A percentile compares a stretch with the other conserved stretches of the same genome.
Evolutionary conservation across 2,329 filamentous ascomycete species (phyloP).

Genomic region (Penicillium carneum): DNA sequence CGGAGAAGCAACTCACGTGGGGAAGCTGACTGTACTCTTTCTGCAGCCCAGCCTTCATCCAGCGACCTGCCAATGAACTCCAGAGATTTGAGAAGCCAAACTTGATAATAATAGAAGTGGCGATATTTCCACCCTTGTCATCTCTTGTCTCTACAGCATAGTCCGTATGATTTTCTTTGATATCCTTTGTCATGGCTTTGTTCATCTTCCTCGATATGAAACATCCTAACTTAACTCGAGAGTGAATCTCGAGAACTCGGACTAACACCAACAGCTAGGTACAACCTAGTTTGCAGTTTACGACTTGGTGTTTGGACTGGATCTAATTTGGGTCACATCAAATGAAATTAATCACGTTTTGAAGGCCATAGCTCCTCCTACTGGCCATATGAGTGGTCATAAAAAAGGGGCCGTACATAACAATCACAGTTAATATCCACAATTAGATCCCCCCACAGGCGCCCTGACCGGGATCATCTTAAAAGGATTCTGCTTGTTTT

Average conservation of each 20-base stretch:
- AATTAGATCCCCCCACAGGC: slow-evolving; percentile 17
- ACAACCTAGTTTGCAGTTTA: neutral
- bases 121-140: neutral
- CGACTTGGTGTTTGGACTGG: neutral
- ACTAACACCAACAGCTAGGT: neutral
- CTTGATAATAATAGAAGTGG: slow-evolving; percentile 7
- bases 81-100: neutral
- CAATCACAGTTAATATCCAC: slow-evolving; percentile 13
- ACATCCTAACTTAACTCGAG: slow-evolving; percentile 5
- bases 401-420: slow-evolving; percentile 18
- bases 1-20: slow-evolving; percentile 34
- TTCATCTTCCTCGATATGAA: neutral
- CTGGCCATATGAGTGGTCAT: slow-evolving; percentile 9
- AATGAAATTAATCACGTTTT: slow-evolving; percentile 17
- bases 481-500: slow-evolving; percentile 1
- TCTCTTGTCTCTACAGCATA: neutral
- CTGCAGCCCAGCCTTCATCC: neutral
- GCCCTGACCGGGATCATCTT: slow-evolving; percentile 19
- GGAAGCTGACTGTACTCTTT: slow-evolving; percentile 23
- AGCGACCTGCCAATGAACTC: neutral
- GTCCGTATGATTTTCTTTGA: neutral
- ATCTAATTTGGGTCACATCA: slow-evolving; percentile 6
- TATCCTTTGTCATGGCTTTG: neutral
- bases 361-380: slow-evolving; percentile 21
- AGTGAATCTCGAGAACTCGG: slow-evolving; percentile 2